Base-by-base conservation (phyloP, 768 basidiomycete species). In the Lactarius psammicola region DNA sequence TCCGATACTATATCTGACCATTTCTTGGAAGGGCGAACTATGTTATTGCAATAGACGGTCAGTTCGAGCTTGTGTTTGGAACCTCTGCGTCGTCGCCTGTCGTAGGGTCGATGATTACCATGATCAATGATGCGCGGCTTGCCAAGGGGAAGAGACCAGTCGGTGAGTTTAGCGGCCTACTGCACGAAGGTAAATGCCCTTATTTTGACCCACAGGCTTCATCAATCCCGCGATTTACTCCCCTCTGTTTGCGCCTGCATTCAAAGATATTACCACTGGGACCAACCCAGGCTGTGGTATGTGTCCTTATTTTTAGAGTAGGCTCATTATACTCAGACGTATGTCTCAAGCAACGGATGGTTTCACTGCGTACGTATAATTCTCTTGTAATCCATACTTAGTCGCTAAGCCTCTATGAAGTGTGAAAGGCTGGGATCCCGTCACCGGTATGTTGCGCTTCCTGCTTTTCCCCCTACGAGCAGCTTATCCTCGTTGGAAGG, bases 141-240 rank as follows among this genome's bases (percentile, higher is more conserved):
- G 73, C 75, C 3, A 56, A 64, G 11, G 74, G 75, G n/a, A 78
- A 78, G 68, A 65, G 68, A 28, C 75, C 77, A 0, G 71, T 79
- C 23, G 78, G 71, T 59, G 51, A 49, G 60, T 44, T n/a, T 59
- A 42, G 3, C 2, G 17, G 33, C 8, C 11, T 31, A 28, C 40
- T 28, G 17, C n/a, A 42, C 34, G 23, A 31, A 30, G 17, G 46
- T 3, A 36, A 33, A 31, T 23, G 49, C 42, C 23, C 33, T 46
- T 61, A 23, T 56, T 13, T 20, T 36, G 30, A 20, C 42, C 26
- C 9, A 20, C 18, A 60, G 57, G 76, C 10, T 77, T 75, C 71
- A 82, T 90, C 67, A 90, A 90, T 71, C 88, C 88, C 40, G 86
- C 87, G 36, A 69, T 72, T 33, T 73, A 75, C 64, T 68, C 67